Percentiles rank a stretch among this genome's conserved stretches.
Evolutionary conservation across 176 grass and related monocot species (phyloP).

Genomic region (Carex cristatella): DNA sequence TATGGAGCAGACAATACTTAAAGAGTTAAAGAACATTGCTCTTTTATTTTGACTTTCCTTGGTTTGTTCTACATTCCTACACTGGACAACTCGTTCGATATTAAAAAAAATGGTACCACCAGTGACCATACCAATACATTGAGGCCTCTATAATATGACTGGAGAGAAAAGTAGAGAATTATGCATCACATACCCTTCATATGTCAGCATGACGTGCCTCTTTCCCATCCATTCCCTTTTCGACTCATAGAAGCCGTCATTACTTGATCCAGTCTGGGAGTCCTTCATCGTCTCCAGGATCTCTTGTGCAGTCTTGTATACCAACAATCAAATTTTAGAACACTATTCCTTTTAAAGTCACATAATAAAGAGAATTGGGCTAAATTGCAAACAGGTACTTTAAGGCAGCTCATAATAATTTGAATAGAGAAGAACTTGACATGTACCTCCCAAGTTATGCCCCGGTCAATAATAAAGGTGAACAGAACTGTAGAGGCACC

Average conservation of each 20-base stretch:
- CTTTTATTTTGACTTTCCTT: neutral
- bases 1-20: neutral
- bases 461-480: slow-evolving; percentile 81
- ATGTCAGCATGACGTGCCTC: slow-evolving; percentile 76
- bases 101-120: neutral
- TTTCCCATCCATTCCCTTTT: slow-evolving; percentile 99
- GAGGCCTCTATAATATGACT: neutral
- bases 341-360: neutral
- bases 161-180: slow-evolving; percentile 19
- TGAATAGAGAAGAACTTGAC: slow-evolving; percentile 6
- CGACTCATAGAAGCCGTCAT: slow-evolving; percentile 94
- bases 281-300: slow-evolving; percentile 63
- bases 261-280: slow-evolving; percentile 40
- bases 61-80: neutral
- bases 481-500: slow-evolving; percentile 78
- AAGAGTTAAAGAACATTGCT: neutral
- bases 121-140: neutral
- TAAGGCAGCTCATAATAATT: neutral
- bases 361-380: neutral
- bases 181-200: slow-evolving; percentile 58
- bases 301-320: slow-evolving; percentile 47
- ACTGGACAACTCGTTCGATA: neutral
- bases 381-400: neutral
- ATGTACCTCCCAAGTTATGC: slow-evolving; percentile 90
- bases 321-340: slow-evolving; percentile 29